phyloP scores from a whole-genome alignment of 768 basidiomycete genomes.

The Serendipita sp. region DNA sequence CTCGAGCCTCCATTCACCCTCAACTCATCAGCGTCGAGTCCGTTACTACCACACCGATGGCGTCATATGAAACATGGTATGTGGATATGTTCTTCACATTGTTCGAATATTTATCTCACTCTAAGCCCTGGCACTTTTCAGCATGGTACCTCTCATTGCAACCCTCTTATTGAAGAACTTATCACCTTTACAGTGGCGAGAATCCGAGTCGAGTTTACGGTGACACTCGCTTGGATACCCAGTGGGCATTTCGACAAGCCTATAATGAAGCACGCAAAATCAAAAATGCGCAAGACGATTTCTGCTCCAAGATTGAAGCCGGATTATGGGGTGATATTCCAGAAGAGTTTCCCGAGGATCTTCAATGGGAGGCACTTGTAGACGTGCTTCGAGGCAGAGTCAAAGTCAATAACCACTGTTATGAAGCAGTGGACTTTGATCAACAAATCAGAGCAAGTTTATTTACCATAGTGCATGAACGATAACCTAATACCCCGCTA shows the following conservation, averaged over 20 bases:
- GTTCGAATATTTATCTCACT: background rate
- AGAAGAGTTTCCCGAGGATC: conserved; percentile 46
- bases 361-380: conserved; percentile 56
- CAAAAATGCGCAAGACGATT: conserved; percentile 51
- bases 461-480: background rate
- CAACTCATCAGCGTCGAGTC: conserved; percentile 31
- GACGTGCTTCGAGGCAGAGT: conserved; percentile 60
- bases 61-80: conserved; percentile 57
- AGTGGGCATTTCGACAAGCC: conserved; percentile 57
- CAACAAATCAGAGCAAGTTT: conserved; percentile 41
- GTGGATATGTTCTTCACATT: background rate
- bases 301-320: conserved; percentile 35
- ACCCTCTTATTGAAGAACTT: conserved; percentile 7
- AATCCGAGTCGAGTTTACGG: conserved; percentile 22
- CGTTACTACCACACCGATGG: conserved; percentile 39
- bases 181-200: conserved; percentile 44
- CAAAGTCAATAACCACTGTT: conserved; percentile 50
- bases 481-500: conserved; percentile 18
- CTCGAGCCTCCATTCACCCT: conserved; percentile 58
- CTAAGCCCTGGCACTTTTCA: background rate
- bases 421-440: conserved; percentile 63
- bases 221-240: conserved; percentile 56
- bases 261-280: conserved; percentile 54
- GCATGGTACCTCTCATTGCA: background rate
- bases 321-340: conserved; percentile 32